phyloP scores from a whole-genome alignment of 257 asterid species.

The Solanum chiquidenum region DNA sequence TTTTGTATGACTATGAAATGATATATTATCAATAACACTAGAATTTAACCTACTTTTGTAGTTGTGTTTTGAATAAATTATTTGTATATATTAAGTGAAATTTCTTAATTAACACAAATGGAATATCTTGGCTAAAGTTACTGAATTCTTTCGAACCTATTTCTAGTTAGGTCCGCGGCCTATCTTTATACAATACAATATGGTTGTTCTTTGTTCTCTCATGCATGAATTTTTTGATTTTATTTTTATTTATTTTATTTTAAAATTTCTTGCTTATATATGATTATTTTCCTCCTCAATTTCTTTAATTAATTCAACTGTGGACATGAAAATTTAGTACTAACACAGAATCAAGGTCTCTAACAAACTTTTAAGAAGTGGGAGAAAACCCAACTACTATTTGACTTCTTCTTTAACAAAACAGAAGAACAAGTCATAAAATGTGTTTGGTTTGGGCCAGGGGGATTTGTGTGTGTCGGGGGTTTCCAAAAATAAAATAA shows the following conservation, averaged over 20 bases:
- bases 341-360: not conserved
- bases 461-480: no score
- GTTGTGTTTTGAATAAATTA: not conserved
- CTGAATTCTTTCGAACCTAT: not conserved
- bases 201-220: not conserved
- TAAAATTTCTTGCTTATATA: not conserved
- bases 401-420: not conserved
- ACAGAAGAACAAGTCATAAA: not conserved
- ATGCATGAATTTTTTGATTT: not conserved
- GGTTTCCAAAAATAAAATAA: not conserved
- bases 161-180: not conserved
- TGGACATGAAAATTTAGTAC: not conserved
- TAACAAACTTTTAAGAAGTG: not conserved
- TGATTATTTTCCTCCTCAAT: not conserved
- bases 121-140: not conserved
- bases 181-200: not conserved
- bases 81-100: not conserved
- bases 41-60: not conserved
- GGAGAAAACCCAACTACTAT: not conserved
- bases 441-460: not conserved
- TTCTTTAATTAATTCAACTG: not conserved
- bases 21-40: not conserved
- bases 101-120: not conserved
- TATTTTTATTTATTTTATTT: not conserved
- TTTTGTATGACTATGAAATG: not conserved